phyloP scores from a whole-genome alignment of 208 protist genomes.

The Trypanosoma lewisi region DNA sequence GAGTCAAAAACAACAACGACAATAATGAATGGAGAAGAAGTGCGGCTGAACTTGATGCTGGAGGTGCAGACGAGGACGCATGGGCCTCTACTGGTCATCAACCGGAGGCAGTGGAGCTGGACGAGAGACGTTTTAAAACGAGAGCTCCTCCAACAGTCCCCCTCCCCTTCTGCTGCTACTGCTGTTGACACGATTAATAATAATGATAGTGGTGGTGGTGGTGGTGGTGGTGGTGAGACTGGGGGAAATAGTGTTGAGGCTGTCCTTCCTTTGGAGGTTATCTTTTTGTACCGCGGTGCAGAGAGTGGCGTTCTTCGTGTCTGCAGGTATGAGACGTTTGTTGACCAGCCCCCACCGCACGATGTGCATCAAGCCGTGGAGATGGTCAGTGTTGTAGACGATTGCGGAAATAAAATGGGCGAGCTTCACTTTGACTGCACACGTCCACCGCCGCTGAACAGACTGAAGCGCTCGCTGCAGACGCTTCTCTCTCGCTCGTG shows the following conservation, averaged over 20 bases:
- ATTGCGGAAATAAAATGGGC: neutral
- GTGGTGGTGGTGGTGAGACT: neutral
- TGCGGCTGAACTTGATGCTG: neutral
- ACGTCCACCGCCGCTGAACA: neutral
- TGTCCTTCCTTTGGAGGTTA: neutral
- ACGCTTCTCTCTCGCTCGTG: neutral
- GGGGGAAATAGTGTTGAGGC: neutral
- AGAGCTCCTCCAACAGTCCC: neutral
- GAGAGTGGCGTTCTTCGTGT: neutral
- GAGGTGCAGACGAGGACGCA: slow-evolving; percentile 2
- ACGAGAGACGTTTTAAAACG: neutral
- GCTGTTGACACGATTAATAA: neutral
- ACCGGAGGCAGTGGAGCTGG: slow-evolving; percentile 6
- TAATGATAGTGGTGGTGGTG: neutral
- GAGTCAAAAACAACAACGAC: neutral
- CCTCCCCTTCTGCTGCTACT: neutral
- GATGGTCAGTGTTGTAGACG: neutral
- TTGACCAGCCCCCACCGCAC: neutral
- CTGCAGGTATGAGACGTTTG: slow-evolving; percentile 2
- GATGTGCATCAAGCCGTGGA: neutral
- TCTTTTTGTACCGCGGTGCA: neutral
- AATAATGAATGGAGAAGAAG: neutral
- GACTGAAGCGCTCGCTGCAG: neutral
- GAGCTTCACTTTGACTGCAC: neutral
- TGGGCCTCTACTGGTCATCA: slow-evolving; percentile 4